A percentile compares a stretch with the other conserved stretches of the same genome.
Conservation (phyloP, 768 basidiomycete species). For the Mycena galericulata region DNA sequence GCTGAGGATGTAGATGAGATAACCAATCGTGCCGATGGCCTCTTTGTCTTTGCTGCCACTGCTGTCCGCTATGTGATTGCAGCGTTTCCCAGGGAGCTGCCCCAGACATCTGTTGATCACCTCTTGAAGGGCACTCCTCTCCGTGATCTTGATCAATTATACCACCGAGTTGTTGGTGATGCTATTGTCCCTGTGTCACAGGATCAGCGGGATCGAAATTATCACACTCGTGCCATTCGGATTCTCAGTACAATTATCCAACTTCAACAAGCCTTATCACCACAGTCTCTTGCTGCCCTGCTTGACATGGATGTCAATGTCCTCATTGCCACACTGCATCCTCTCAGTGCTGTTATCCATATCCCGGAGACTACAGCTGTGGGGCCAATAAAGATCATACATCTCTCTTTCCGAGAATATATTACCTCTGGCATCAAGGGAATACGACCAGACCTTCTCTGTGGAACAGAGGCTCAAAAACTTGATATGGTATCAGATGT, state of each 20-base stretch:
- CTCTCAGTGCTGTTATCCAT: neutral
- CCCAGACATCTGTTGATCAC: neutral
- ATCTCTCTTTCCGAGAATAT: slow-evolving; percentile 11
- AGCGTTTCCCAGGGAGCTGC: neutral
- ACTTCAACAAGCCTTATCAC: neutral
- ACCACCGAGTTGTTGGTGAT: neutral
- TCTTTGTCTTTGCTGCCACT: slow-evolving; percentile 3
- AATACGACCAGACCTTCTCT: neutral
- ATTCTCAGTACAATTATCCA: neutral
- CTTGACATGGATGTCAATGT: neutral
- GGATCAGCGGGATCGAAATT: neutral
- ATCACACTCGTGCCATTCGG: neutral
- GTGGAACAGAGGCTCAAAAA: neutral
- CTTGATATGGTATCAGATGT: neutral
- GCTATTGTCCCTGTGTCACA: neutral
- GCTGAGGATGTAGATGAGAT: neutral
- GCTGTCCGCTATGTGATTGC: neutral
- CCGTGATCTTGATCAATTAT: neutral
- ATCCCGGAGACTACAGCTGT: neutral
- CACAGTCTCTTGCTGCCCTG: neutral
- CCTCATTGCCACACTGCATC: neutral
- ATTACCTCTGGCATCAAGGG: neutral
- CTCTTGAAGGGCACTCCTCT: neutral
- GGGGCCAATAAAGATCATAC: neutral
- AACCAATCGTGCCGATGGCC: neutral